Conservation (phyloP, 225 moss, liverwort and hornwort species). For the Asterella californica region DNA sequence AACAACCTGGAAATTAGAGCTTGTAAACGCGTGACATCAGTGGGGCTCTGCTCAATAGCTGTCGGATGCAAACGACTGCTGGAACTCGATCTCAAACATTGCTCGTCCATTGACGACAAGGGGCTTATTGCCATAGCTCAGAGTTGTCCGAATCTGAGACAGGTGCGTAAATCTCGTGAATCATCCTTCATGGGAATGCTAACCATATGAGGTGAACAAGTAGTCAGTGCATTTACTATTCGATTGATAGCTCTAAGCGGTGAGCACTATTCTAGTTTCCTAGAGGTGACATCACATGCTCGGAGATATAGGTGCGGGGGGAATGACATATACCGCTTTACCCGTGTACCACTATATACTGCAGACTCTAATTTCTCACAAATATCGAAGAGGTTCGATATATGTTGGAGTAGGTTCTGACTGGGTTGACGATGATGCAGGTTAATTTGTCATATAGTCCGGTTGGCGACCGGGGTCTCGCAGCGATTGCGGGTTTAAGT, state of each 20-base stretch:
- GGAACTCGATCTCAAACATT: constrained; percentile 67
- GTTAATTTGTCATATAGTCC: constrained; percentile 64
- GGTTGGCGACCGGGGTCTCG: constrained; percentile 55
- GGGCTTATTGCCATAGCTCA: constrained; percentile 47
- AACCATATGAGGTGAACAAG: not conserved
- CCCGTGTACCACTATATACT: too few relatives aligned
- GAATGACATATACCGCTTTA: too few relatives aligned
- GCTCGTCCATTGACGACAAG: constrained; percentile 50
- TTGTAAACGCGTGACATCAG: constrained; percentile 56
- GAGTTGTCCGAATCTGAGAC: constrained; percentile 64
- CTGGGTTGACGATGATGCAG: constrained; percentile 30
- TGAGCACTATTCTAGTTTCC: not conserved
- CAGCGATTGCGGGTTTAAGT: constrained; percentile 49
- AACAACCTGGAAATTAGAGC: constrained; percentile 59
- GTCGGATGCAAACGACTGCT: constrained; percentile 61
- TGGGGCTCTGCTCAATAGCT: constrained; percentile 50
- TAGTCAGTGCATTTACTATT: not conserved
- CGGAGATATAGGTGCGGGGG: too few relatives aligned
- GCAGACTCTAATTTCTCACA: not conserved
- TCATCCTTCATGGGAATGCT: not conserved
- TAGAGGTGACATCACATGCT: too few relatives aligned
- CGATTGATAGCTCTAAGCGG: not conserved
- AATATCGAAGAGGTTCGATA: not conserved
- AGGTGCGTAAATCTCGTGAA: constrained; percentile 37
- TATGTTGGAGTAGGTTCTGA: not conserved